These are phyloP conservation scores for Saccharomycopsis oosterbeekiorum DNA, from an alignment of 805 yeast species.

Conservation along the genomic window DNA sequence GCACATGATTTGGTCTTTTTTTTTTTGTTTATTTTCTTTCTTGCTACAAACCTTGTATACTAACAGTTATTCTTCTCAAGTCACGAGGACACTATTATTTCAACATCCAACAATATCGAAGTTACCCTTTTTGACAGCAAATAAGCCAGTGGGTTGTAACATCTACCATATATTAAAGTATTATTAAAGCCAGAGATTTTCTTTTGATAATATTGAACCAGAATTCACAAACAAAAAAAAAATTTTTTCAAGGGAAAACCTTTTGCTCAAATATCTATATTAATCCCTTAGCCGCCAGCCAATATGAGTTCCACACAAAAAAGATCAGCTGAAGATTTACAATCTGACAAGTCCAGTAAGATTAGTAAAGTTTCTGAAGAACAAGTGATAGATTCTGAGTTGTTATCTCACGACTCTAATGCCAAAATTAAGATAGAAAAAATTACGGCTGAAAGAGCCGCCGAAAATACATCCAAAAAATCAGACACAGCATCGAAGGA, in stretches of 20 bases:
- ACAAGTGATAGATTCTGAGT: constrained; percentile 33
- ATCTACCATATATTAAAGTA: not conserved
- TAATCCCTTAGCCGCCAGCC: no score
- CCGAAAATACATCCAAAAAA: not conserved
- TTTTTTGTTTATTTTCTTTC: not conserved
- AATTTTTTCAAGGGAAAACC: not conserved
- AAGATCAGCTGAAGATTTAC: not conserved
- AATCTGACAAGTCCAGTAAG: not conserved
- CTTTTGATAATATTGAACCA: not conserved
- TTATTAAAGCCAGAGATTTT: not conserved
- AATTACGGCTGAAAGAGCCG: not conserved
- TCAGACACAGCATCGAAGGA: not conserved
- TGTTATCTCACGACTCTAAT: constrained; percentile 31
- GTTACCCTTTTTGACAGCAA: not conserved
- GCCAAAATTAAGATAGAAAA: not conserved
- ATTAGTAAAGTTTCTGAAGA: not conserved
- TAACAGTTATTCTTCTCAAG: not conserved
- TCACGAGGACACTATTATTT: not conserved
- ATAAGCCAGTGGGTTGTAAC: not conserved
- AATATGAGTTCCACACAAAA: not conserved
- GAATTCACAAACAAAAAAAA: not conserved
- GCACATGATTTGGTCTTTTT: not conserved
- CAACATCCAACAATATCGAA: not conserved
- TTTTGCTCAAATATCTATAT: not conserved
- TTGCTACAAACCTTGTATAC: not conserved